A percentile compares a stretch with the other conserved stretches of the same genome.
phyloP scores from a whole-genome alignment of 2,329 filamentous ascomycete genomes.

The Colletotrichum truncatum region DNA sequence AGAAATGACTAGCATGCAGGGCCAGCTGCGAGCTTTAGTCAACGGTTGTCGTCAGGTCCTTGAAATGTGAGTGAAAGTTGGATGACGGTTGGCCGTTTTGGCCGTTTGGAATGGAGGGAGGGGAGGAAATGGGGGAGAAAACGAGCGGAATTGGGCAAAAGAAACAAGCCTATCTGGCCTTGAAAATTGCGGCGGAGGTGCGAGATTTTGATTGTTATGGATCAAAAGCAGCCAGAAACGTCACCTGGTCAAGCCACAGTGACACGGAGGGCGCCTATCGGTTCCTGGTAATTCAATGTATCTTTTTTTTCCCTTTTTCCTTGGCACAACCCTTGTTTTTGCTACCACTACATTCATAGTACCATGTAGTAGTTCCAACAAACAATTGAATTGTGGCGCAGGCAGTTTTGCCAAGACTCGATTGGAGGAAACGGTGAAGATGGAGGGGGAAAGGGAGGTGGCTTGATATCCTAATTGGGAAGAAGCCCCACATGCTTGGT shows the following conservation, averaged over 20 bases:
- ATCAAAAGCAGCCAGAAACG: not conserved
- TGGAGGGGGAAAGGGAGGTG: not conserved
- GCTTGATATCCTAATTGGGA: not conserved
- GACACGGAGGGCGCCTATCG: not conserved
- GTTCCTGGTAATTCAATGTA: too few relatives aligned
- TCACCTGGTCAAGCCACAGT: constrained; percentile 17
- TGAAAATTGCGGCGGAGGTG: not conserved
- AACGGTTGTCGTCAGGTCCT: not conserved
- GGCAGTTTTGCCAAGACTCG: not conserved
- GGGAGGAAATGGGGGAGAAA: not conserved
- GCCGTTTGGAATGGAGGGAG: not conserved
- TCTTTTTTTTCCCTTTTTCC: constrained; percentile 10
- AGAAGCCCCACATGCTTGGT: not conserved
- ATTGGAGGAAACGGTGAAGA: not conserved
- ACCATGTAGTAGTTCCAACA: too few relatives aligned
- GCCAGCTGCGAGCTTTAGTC: constrained; percentile 26
- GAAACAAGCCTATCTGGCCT: not conserved
- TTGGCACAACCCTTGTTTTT: constrained; percentile 12
- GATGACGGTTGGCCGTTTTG: not conserved
- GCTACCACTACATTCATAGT: not conserved
- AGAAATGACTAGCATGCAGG: constrained; percentile 24
- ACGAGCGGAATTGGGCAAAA: not conserved
- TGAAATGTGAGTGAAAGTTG: not conserved
- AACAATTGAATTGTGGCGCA: constrained; percentile 2
- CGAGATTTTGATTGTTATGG: constrained; percentile 23